Evolutionary conservation across 768 basidiomycete species (phyloP), one percentile per base, ranked within the genome.

Genomic region (Gloeopeniophorella convolvens): DNA sequence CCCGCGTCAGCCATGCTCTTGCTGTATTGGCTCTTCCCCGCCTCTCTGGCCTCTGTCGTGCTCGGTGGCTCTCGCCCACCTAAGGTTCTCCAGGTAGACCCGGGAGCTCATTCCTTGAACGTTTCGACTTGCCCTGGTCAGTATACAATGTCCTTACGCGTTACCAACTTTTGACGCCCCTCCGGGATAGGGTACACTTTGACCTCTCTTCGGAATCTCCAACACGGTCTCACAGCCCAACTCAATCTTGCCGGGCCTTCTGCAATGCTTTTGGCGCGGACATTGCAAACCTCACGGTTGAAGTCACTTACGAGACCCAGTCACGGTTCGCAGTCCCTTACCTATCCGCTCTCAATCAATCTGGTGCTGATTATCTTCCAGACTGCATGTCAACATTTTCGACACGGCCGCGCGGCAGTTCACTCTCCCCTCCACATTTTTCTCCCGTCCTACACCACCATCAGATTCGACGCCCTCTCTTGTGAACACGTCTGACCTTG

Each of bases 351-450:
- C n/a, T n/a, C n/a, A n/a, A n/a, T n/a, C n/a, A n/a, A n/a, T n/a
- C n/a, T n/a, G n/a, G n/a, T n/a, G n/a, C n/a, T n/a, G n/a, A n/a
- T n/a, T n/a, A n/a, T n/a, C n/a, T n/a, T n/a, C n/a, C 45, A 85
- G 85, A 40, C 68, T 87, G 4, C 85, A 78, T 45, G 81, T 87
- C 34, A 77, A 83, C 54, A 80, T 88, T 10, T 78, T 70, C 55
- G 85, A 88, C 62, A 75, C 75, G 1, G 72, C 67, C 6, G 68
- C 79, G 33, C 55, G 71, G 42, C 87, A 89, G 60, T 89, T 81
- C 65, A 79, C 76, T 5, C 72, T 89, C 31, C 85, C 85, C 0
- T 63, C 75, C 24, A 74, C 70, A 63, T 66, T 74, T 43, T 66
- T 83, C 28, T 51, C 66, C 27, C 53, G 64, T 3, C 66, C 75